These are phyloP conservation scores for Mycena metata DNA, from an alignment of 768 basidiomycete species.

Conservation along the genomic window DNA sequence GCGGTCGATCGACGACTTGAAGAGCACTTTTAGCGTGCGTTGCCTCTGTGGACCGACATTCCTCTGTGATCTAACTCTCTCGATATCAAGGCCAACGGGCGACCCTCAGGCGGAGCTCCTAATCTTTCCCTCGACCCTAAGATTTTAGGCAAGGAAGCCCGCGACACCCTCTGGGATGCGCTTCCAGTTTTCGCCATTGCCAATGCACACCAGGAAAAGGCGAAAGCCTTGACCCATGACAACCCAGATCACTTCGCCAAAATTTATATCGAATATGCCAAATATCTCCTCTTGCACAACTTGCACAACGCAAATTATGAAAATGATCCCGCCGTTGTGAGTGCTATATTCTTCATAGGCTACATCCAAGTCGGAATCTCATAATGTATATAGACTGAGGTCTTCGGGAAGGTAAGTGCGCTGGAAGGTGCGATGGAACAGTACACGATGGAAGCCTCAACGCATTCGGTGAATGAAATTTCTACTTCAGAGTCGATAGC, in stretches of 20 bases:
- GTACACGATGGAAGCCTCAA: too few relatives aligned
- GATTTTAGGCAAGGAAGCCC: background rate
- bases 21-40: background rate
- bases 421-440: too few relatives aligned
- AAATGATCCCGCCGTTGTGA: background rate
- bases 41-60: background rate
- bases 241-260: background rate
- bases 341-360: too few relatives aligned
- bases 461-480: too few relatives aligned
- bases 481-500: too few relatives aligned
- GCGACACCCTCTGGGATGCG: background rate
- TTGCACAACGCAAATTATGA: background rate
- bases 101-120: too few relatives aligned
- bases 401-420: too few relatives aligned
- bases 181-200: background rate
- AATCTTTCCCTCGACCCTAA: too few relatives aligned
- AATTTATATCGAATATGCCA: background rate
- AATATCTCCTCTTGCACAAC: background rate
- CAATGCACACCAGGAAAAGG: background rate
- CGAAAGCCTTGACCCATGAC: background rate
- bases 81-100: background rate
- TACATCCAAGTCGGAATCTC: too few relatives aligned
- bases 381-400: too few relatives aligned
- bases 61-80: background rate
- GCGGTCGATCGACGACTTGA: background rate